phyloP scores from a whole-genome alignment of 345 rosid species.

The Acer campestre region DNA sequence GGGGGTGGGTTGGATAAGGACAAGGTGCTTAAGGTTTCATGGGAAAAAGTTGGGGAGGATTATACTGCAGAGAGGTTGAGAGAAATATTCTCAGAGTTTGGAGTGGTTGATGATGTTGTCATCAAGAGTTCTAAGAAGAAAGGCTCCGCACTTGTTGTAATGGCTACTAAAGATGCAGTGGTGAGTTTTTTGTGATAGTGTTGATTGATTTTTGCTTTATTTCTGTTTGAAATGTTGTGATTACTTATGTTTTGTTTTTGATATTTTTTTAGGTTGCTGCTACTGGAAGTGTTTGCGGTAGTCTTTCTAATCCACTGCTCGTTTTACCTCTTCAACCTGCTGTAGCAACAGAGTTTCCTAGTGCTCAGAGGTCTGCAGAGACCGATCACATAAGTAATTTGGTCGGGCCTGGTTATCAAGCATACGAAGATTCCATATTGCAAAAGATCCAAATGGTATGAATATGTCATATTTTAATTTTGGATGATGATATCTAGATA shows the following conservation, averaged over 20 bases:
- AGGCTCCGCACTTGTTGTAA: slow-evolving; percentile 78
- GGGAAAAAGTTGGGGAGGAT: slow-evolving; percentile 72
- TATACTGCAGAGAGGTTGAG: slow-evolving; percentile 63
- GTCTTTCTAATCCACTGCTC: slow-evolving; percentile 72
- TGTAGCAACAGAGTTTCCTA: slow-evolving; percentile 37
- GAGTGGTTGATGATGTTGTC: slow-evolving; percentile 78
- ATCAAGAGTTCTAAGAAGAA: slow-evolving; percentile 71
- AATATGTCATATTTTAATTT: not conserved
- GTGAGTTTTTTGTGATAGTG: slow-evolving; percentile 41
- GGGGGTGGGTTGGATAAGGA: slow-evolving; percentile 53
- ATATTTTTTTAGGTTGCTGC: slow-evolving; percentile 63
- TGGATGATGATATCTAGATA: not conserved
- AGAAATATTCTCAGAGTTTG: slow-evolving; percentile 73
- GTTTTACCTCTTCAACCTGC: slow-evolving; percentile 72
- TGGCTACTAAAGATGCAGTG: slow-evolving; percentile 74
- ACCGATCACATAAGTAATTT: slow-evolving; percentile 48
- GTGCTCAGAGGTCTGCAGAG: slow-evolving; percentile 42
- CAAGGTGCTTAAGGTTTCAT: slow-evolving; percentile 73
- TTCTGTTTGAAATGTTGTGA: not conserved
- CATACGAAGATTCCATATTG: slow-evolving; percentile 71
- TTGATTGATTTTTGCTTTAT: not conserved
- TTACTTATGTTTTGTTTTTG: slow-evolving; percentile 7
- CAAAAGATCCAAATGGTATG: slow-evolving; percentile 64
- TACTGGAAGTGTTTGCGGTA: slow-evolving; percentile 56
- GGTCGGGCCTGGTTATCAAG: slow-evolving; percentile 76